Conservation (phyloP, 129 eudicot species). For the Glebionis coronaria region DNA sequence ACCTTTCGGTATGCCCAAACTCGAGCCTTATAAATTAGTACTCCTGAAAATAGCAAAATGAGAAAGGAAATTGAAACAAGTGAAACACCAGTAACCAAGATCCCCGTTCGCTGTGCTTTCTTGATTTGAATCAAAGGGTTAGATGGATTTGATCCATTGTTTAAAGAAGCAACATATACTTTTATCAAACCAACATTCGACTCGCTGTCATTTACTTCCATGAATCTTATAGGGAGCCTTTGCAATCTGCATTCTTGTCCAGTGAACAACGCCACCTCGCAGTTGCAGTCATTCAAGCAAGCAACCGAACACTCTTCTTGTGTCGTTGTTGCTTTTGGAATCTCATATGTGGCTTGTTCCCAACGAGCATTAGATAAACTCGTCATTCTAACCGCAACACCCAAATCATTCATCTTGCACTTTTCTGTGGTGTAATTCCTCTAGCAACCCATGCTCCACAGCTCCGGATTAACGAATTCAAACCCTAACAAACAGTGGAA, state of each 20-base stretch:
- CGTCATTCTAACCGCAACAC: constrained; percentile 11
- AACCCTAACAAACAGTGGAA: constrained; percentile 46
- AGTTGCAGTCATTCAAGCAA: constrained; percentile 39
- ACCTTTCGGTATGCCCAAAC: constrained; percentile 14
- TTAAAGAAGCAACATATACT: background rate
- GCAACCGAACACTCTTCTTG: constrained; percentile 31
- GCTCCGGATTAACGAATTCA: constrained; percentile 3
- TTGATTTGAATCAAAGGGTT: background rate
- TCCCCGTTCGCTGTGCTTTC: background rate
- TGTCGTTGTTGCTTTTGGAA: background rate
- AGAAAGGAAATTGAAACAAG: constrained; percentile 14
- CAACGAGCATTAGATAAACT: constrained; percentile 15
- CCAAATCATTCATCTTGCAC: constrained; percentile 20
- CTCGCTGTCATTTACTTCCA: background rate
- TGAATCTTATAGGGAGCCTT: constrained; percentile 35
- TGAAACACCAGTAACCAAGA: constrained; percentile 24
- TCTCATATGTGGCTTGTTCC: constrained; percentile 28
- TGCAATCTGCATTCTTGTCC: constrained; percentile 24
- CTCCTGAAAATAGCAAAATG: constrained; percentile 18
- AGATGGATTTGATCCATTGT: constrained; percentile 8
- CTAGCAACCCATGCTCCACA: constrained; percentile 31
- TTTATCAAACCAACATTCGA: constrained; percentile 14
- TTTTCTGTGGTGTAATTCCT: constrained; percentile 29
- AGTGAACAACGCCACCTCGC: constrained; percentile 33
- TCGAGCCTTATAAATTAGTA: background rate